These are phyloP conservation scores for Globisporangium cylindrosporum DNA, from an alignment of 352 stramenopile genomes.

Conservation along the genomic window DNA sequence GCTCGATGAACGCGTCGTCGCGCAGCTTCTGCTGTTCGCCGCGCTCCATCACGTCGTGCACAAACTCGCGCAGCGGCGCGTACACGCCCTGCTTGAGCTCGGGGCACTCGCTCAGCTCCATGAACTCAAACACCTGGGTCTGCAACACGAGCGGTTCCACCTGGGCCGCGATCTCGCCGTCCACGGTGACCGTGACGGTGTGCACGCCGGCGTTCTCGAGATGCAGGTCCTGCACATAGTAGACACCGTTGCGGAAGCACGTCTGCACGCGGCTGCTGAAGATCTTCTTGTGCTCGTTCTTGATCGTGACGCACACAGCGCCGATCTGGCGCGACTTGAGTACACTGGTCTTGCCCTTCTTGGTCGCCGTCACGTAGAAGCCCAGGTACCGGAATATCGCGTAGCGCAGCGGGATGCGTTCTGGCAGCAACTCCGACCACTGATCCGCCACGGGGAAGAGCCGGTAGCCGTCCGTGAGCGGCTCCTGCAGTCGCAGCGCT, in stretches of 20 bases:
- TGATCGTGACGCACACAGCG: conserved; percentile 66
- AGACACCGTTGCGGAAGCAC: conserved; percentile 73
- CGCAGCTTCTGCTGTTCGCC: conserved; percentile 47
- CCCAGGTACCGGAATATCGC: conserved; percentile 76
- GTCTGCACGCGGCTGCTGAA: conserved; percentile 55
- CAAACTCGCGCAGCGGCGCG: conserved; percentile 56
- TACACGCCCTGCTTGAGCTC: conserved; percentile 51
- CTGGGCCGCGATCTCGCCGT: conserved; percentile 47
- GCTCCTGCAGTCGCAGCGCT: conserved; percentile 35
- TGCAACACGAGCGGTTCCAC: conserved; percentile 57
- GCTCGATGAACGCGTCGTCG: conserved; percentile 58
- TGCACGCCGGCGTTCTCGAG: conserved; percentile 57
- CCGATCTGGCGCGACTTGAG: conserved; percentile 49
- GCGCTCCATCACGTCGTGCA: conserved; percentile 38
- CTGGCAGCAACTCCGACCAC: conserved; percentile 68
- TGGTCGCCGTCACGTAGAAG: conserved; percentile 68
- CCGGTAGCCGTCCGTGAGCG: conserved; percentile 54
- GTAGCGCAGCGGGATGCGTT: conserved; percentile 65
- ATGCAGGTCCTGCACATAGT: conserved; percentile 76
- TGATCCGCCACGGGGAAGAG: conserved; percentile 67
- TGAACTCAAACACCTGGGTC: conserved; percentile 78
- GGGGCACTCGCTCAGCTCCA: conserved; percentile 67
- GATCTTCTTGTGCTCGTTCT: conserved; percentile 76
- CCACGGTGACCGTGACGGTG: conserved; percentile 58
- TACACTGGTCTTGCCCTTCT: conserved; percentile 60